These are phyloP conservation scores for Cladophialophora exuberans DNA, from an alignment of 2,329 filamentous ascomycete genomes.

Conservation along the genomic window DNA sequence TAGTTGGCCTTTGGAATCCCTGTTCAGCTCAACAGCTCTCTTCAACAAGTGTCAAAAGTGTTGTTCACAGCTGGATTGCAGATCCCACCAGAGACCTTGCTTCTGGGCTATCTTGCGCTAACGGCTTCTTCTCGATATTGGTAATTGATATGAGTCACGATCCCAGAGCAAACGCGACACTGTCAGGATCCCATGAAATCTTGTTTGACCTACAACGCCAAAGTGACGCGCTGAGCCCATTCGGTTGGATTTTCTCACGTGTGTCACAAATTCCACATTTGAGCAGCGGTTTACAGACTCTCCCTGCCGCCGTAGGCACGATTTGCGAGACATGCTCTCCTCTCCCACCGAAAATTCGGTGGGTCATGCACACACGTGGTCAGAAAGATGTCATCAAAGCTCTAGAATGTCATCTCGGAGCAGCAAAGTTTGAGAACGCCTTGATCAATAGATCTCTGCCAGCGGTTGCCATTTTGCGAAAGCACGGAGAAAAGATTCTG, in stretches of 20 bases:
- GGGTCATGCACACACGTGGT: slow-evolving; percentile 27
- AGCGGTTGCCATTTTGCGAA: slow-evolving; percentile 42
- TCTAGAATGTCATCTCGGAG: slow-evolving; percentile 56
- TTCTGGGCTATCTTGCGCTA: neutral
- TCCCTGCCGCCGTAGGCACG: neutral
- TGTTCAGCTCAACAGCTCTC: slow-evolving; percentile 3
- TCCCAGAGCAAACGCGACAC: neutral
- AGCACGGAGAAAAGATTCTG: slow-evolving; percentile 1
- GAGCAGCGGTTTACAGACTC: slow-evolving; percentile 1
- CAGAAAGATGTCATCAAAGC: slow-evolving; percentile 41
- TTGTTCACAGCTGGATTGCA: slow-evolving; percentile 13
- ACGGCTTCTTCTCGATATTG: slow-evolving; percentile 10
- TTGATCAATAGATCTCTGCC: slow-evolving; percentile 53
- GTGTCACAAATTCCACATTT: slow-evolving; percentile 9
- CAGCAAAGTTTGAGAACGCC: slow-evolving; percentile 54
- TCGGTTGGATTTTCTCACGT: slow-evolving; percentile 15
- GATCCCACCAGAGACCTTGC: neutral
- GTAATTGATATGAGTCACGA: slow-evolving; percentile 10
- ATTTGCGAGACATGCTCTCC: slow-evolving; percentile 22
- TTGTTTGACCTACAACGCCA: slow-evolving; percentile 18
- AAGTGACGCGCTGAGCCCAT: slow-evolving; percentile 18
- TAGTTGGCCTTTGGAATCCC: slow-evolving; percentile 6
- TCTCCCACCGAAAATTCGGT: slow-evolving; percentile 16
- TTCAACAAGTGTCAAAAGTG: slow-evolving; percentile 3
- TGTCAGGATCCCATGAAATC: slow-evolving; percentile 2